Evolutionary conservation across 2,329 filamentous ascomycete species (phyloP).

Genomic region (Davidsoniella neocaledoniae): DNA sequence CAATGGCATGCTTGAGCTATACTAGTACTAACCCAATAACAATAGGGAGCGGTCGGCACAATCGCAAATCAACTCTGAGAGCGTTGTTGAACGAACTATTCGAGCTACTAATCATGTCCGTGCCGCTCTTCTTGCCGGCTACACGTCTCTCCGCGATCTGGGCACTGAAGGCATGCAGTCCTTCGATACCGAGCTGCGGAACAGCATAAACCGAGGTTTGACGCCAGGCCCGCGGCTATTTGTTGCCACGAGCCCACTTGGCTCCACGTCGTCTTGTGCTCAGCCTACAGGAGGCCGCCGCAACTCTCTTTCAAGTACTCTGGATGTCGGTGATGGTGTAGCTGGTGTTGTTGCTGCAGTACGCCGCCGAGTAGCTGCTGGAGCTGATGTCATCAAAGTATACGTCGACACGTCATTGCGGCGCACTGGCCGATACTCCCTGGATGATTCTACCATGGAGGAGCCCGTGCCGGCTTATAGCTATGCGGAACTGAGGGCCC

Average conservation of each 20-base stretch:
- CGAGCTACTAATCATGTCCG: conserved; percentile 36
- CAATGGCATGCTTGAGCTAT: not conserved
- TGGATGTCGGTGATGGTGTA: conserved; percentile 30
- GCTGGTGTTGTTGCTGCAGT: conserved; percentile 29
- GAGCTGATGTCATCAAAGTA: conserved; percentile 35
- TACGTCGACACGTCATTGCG: conserved; percentile 32
- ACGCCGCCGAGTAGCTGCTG: conserved; percentile 28
- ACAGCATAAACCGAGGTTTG: conserved; percentile 36
- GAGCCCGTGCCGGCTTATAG: conserved; percentile 29
- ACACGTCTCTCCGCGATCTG: conserved; percentile 41
- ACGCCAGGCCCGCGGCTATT: conserved; percentile 38
- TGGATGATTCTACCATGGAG: conserved; percentile 21
- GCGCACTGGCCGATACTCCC: conserved; percentile 15
- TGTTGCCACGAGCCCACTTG: conserved; percentile 34
- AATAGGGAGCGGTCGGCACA: conserved; percentile 23
- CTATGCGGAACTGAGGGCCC: conserved; percentile 32
- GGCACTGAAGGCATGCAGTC: conserved; percentile 34
- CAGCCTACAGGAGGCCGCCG: conserved; percentile 32
- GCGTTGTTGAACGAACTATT: conserved; percentile 37
- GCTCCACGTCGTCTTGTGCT: conserved; percentile 29
- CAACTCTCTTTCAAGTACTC: conserved; percentile 14
- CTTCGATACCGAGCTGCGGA: conserved; percentile 33
- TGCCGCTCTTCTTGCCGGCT: conserved; percentile 36
- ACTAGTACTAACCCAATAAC: not conserved
- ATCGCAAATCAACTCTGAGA: conserved; percentile 40